Base-by-base conservation (phyloP, 108 stramenopile species). In the Asterionellopsis glacialis region DNA sequence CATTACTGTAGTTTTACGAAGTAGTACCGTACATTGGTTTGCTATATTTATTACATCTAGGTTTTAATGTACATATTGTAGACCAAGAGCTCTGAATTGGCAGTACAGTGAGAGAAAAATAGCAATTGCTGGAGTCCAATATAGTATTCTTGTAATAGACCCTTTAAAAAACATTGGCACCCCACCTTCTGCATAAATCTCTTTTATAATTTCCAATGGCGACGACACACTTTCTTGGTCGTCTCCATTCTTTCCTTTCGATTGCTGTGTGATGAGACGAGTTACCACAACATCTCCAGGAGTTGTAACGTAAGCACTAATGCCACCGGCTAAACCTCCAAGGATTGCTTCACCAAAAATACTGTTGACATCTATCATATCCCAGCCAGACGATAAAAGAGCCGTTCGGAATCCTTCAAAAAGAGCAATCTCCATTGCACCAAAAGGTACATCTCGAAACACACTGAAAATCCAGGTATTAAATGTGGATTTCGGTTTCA, bases 91-190 rank as follows among this genome's bases (percentile, higher is more conserved):
- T 40, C 75, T 28, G 7, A 76, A 44, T 16, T 58, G 51, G 24
- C 75, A 76, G 49, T 76, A 76, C 21, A 56, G 59, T 26, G 61
- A 26, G 18, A 76, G 56, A 61, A 76, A 76, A 41, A 76, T 76
- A 11, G 59, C 60, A 43, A 76, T 66, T 15, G 75, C 75, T 22
- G 61, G 52, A 9, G 65, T 51, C 75, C 75, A 76, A 39, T 76
- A 76, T 28, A 48, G 44, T 14, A 61, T 61, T 5, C 75, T 65
- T 21, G 70, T 51, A 19, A 41, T 5, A 53, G 61, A 67, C 9
- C 75, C 75, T 0, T 44, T 55, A 39, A 76, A 67, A 39, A 76
- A 72, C 0, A 51, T 70, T 10, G 21, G 16, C 18, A 33, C 11
- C 1, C 75, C 75, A 42, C 60, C 69, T 49, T 76, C 75, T 2